A percentile compares a stretch with the other conserved stretches of the same genome.
Evolutionary conservation across 176 grass and related monocot species (phyloP).

Genomic region (Rhynchospora breviuscula): DNA sequence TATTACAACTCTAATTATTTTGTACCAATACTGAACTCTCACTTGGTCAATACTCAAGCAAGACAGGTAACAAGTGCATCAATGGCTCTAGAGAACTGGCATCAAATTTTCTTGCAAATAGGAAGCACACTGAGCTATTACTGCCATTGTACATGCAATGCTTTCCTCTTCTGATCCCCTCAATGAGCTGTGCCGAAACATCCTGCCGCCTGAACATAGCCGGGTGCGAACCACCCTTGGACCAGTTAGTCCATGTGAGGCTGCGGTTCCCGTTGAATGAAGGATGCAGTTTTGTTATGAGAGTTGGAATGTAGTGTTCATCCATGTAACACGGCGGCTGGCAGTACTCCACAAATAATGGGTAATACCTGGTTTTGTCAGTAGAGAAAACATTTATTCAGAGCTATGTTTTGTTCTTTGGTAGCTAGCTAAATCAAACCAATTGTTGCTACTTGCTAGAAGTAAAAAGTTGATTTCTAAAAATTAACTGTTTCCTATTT

Average conservation of each 20-base stretch:
- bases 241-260: conserved; percentile 35
- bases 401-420: background rate
- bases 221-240: conserved; percentile 21
- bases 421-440: background rate
- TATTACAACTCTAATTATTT: background rate
- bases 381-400: background rate
- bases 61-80: conserved; percentile 18
- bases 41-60: conserved; percentile 11
- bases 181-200: conserved; percentile 13
- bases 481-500: too few species aligned
- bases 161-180: conserved; percentile 6
- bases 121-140: conserved; percentile 16
- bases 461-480: background rate
- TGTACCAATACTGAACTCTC: background rate
- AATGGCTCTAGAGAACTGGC: conserved; percentile 19
- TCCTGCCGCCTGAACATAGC: conserved; percentile 7
- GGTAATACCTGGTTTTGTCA: conserved; percentile 12
- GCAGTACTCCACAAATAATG: conserved; percentile 26
- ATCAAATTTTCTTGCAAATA: conserved; percentile 42
- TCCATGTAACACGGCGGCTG: conserved; percentile 31
- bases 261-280: conserved; percentile 23
- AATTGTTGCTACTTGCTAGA: background rate
- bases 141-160: conserved; percentile 12
- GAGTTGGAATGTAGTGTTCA: conserved; percentile 39
- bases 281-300: conserved; percentile 20